phyloP scores from a whole-genome alignment of 352 stramenopile species.

The Paralagenidium karlingii region DNA sequence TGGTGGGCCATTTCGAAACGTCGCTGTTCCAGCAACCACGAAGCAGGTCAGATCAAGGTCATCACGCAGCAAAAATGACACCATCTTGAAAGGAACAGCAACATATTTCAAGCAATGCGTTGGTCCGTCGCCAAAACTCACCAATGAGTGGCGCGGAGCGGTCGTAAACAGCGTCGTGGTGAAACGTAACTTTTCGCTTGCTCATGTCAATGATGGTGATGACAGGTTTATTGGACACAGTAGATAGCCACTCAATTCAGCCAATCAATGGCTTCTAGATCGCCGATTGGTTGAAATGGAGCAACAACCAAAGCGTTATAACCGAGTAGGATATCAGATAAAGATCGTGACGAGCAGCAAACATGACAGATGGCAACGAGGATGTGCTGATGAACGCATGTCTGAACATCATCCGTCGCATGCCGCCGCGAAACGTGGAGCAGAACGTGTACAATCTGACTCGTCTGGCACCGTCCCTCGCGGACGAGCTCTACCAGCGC shows the following conservation, averaged over 20 bases:
- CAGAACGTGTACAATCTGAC: constrained; percentile 76
- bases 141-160: constrained; percentile 39
- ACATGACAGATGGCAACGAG: constrained; percentile 12
- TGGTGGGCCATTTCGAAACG: constrained; percentile 69
- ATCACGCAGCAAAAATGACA: neutral
- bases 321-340: no score
- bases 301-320: no score
- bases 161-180: constrained; percentile 47
- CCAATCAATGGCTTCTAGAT: no score
- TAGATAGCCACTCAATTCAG: no score
- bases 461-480: constrained; percentile 63
- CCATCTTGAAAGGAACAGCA: neutral
- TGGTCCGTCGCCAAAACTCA: constrained; percentile 9
- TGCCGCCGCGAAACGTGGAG: constrained; percentile 79
- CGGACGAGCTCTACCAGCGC: constrained; percentile 88
- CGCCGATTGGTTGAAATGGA: no score
- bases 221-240: no score
- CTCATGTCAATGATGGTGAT: constrained; percentile 35
- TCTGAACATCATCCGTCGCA: constrained; percentile 83
- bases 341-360: no score
- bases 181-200: constrained; percentile 45
- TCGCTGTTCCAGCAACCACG: constrained; percentile 2
- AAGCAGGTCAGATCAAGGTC: neutral
- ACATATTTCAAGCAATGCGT: neutral
- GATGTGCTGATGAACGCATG: constrained; percentile 52